Evolutionary conservation across 75 land plant genomes (phyloP), one percentile per base, ranked within the genome.

Genomic region (Adiantum capillusveneris): DNA sequence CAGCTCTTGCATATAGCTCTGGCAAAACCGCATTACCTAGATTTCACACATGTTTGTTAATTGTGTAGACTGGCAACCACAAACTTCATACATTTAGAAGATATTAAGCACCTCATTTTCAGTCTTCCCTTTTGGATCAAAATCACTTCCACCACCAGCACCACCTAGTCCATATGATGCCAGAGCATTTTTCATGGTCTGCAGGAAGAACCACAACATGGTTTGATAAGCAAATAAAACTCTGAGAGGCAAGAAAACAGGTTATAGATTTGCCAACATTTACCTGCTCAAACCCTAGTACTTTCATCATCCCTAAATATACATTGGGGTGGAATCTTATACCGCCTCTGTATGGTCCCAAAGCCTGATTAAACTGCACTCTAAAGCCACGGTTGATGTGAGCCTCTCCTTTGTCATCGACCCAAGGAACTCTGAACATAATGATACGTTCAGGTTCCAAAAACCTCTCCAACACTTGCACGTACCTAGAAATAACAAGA

Each of bases 61-160:
- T n/a, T n/a, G n/a, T n/a, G n/a, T n/a, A n/a, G n/a, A n/a, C n/a
- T n/a, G n/a, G n/a, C n/a, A n/a, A n/a, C n/a, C n/a, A n/a, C n/a
- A n/a, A n/a, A n/a, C n/a, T n/a, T n/a, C n/a, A n/a, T n/a, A n/a
- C n/a, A n/a, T n/a, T n/a, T n/a, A n/a, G n/a, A n/a, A n/a, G n/a
- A 34, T 34, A 51, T 7, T n/a, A 29, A 31, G 31, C 44, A 90
- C 99, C 96, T 95, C 99, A 70, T 80, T 90, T 24, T 95, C 99
- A 74, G 85, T 95, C 74, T 84, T 95, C 44, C 99, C 99, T 72
- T 90, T 95, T 30, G 99, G 96, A 70, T 95, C 92, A 75, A 95
- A 95, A 71, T 95, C 99, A 67, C 99, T 95, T 25, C 99, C 99
- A 13, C 99, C 99, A 13, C 75, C 84, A 31, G 92, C 91, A 63